Conservation (phyloP, 805 yeast genomes). For the Pichia cabralensis region DNA sequence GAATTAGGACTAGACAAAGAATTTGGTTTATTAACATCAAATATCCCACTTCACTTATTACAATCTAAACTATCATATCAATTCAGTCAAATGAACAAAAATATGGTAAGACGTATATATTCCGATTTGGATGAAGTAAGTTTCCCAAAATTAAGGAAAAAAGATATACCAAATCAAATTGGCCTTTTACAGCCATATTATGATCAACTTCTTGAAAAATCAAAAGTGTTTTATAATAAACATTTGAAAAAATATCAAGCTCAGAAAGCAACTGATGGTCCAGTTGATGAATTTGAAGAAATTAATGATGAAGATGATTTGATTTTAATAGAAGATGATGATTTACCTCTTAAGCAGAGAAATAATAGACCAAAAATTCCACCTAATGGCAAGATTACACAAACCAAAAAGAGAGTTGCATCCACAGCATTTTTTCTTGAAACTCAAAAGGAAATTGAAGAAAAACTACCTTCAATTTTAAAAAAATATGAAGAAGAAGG, state of each 20-base stretch:
- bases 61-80: slow-evolving; percentile 65
- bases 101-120: slow-evolving; percentile 40
- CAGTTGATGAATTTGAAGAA: slow-evolving; percentile 15
- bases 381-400: slow-evolving; percentile 77
- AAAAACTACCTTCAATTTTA: slow-evolving; percentile 1
- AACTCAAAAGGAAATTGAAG: slow-evolving; percentile 22
- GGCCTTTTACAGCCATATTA: slow-evolving; percentile 50
- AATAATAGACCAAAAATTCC: slow-evolving; percentile 73
- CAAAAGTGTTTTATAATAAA: slow-evolving; percentile 32
- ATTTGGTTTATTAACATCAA: slow-evolving; percentile 69
- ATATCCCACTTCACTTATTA: slow-evolving; percentile 82
- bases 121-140: slow-evolving; percentile 55
- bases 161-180: slow-evolving; percentile 42
- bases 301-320: slow-evolving; percentile 31
- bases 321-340: slow-evolving; percentile 71
- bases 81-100: slow-evolving; percentile 35
- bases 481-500: neutral
- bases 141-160: slow-evolving; percentile 42
- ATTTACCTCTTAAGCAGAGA: slow-evolving; percentile 69
- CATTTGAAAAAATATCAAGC: slow-evolving; percentile 32
- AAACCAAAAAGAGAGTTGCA: slow-evolving; percentile 53
- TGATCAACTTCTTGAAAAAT: slow-evolving; percentile 31
- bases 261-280: slow-evolving; percentile 13
- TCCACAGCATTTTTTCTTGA: slow-evolving; percentile 45
- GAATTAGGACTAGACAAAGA: slow-evolving; percentile 92